Base-by-base conservation (phyloP, 805 yeast species). In the Candida vaughaniae region DNA sequence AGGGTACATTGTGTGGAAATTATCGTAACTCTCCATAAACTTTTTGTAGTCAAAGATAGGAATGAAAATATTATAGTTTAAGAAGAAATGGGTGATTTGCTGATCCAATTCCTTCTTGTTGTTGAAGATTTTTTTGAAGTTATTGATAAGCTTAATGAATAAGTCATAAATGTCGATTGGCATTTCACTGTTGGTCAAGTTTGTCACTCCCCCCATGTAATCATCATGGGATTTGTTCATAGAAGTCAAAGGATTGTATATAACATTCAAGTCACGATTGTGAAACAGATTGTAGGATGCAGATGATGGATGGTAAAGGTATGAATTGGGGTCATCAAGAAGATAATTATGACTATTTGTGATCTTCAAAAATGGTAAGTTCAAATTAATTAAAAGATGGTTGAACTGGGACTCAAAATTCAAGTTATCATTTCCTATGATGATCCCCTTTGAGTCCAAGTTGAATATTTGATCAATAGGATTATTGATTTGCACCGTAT, bases 21-120 rank as follows among this genome's bases (percentile, higher is more conserved):
- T 70, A 30, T 67, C 71, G 31, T 77, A 77, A 34, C 70, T 68
- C 46, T 69, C 70, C 69, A 75, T 76, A 44, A 77, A 76, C 25
- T 64, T 56, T 31, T 69, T 73, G 45, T 72, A 75, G 46, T 76
- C 81, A 43, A 77, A 66, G 6, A 77, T 70, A 3, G 82, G 82
- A 17, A 77, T 66, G 41, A 77, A 65, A 16, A 71, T 67, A 55
- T 77, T 77, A 51, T 72, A 73, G 51, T 74, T 71, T 41, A 74
- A 59, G 48, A 77, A 77, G 50, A 64, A 77, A 27, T 73, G 66
- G 48, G 62, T 58, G 16, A 77, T 64, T 36, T 73, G 67, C 41
- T 64, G 66, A 47, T 77, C 82, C 37, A 69, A 50, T 49, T 69
- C 64, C 35, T 56, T 56, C 43, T 62, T 64, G 36, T 54, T 53